Evolutionary conservation across 805 yeast species (phyloP).

Genomic region (Candida awuae): DNA sequence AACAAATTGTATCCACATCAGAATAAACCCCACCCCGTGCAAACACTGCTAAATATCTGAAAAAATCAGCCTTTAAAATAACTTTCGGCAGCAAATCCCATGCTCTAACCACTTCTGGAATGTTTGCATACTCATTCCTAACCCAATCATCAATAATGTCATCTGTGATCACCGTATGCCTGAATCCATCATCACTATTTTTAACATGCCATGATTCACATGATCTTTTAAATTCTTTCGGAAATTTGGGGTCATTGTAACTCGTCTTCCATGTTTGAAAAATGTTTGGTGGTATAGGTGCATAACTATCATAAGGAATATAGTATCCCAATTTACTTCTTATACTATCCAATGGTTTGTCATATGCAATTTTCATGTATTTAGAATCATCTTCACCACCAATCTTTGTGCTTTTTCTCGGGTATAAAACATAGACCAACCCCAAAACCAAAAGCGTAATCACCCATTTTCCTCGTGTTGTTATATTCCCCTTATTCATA

Average conservation of each 20-base stretch:
- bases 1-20: conserved; percentile 77
- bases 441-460: no score
- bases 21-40: conserved; percentile 93
- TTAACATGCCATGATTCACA: conserved; percentile 56
- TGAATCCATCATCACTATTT: conserved; percentile 46
- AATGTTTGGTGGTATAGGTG: conserved; percentile 65
- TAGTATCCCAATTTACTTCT: conserved; percentile 58
- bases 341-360: conserved; percentile 17
- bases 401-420: no score
- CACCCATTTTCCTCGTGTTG: no score
- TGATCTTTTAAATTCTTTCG: conserved; percentile 40
- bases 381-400: not conserved
- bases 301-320: conserved; percentile 64
- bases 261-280: conserved; percentile 95
- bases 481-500: no score
- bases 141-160: conserved; percentile 45
- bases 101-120: conserved; percentile 73
- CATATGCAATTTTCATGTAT: conserved; percentile 14
- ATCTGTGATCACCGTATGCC: conserved; percentile 71
- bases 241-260: conserved; percentile 47
- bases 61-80: conserved; percentile 87
- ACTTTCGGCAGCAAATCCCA: conserved; percentile 69
- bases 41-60: conserved; percentile 75
- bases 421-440: no score
- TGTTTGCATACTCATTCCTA: conserved; percentile 49